These are phyloP conservation scores for Rosa multiflora DNA, from an alignment of 306 rosid genomes.

Conservation along the genomic window DNA sequence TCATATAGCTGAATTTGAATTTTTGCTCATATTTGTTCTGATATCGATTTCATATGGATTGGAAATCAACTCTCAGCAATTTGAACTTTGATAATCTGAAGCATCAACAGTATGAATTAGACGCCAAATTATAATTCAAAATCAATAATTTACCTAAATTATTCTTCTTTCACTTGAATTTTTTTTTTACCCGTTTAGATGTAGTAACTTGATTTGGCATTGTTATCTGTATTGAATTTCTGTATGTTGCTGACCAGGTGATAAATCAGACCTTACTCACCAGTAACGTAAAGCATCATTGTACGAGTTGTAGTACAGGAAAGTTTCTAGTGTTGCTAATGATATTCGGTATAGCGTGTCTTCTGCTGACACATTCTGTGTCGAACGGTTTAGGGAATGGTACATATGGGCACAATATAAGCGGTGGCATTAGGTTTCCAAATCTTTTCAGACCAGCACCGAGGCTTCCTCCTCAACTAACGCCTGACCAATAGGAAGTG, in stretches of 20 bases:
- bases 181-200: too few relatives aligned
- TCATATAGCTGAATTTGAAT: conserved; percentile 8
- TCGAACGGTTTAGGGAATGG: conserved; percentile 33
- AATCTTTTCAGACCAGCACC: conserved; percentile 69
- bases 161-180: too few relatives aligned
- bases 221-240: neutral
- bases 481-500: conserved; percentile 53
- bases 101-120: neutral
- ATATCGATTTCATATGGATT: neutral
- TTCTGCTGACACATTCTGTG: conserved; percentile 51
- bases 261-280: conserved; percentile 62
- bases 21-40: neutral
- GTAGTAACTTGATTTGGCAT: neutral
- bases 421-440: conserved; percentile 45
- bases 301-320: conserved; percentile 64
- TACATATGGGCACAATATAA: conserved; percentile 25
- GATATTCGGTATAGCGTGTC: conserved; percentile 66
- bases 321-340: conserved; percentile 69
- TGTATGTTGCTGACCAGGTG: conserved; percentile 52
- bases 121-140: neutral
- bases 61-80: neutral
- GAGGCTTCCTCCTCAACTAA: conserved; percentile 84
- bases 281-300: conserved; percentile 56
- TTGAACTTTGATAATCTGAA: too few relatives aligned
- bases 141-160: neutral